Percentiles rank a stretch among this genome's conserved stretches.
These are phyloP conservation scores for Stenogyne calaminthoides DNA, from an alignment of 305 asterid species.

Conservation along the genomic window DNA sequence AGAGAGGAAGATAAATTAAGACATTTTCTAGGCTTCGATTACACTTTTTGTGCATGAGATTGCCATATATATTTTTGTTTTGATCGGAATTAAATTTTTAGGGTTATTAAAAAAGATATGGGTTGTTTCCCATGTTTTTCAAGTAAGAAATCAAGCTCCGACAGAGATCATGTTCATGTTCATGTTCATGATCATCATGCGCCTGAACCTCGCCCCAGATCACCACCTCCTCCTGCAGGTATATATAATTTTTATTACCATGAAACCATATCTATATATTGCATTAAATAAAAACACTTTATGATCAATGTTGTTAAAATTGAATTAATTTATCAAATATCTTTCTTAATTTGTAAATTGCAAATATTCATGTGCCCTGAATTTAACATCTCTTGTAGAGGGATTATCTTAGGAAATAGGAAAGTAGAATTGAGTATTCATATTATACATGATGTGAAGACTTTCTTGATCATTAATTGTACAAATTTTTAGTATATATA, in stretches of 20 bases:
- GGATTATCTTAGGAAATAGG: too few species aligned
- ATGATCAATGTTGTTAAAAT: not conserved
- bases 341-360: not conserved
- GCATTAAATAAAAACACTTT: not conserved
- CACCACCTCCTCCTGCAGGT: slow-evolving; percentile 35
- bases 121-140: slow-evolving; percentile 53
- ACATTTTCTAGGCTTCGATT: not conserved
- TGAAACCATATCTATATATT: not conserved
- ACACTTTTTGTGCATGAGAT: slow-evolving; percentile 4
- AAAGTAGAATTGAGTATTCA: too few species aligned
- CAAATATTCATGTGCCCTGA: too few species aligned
- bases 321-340: not conserved
- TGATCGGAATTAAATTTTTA: not conserved
- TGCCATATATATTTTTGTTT: slow-evolving; percentile 13
- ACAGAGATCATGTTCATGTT: slow-evolving; percentile 10
- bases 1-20: not conserved
- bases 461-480: not conserved
- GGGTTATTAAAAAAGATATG: slow-evolving; percentile 36
- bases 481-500: not conserved
- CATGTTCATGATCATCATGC: not conserved
- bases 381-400: too few species aligned
- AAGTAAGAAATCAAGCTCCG: slow-evolving; percentile 26
- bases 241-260: not conserved
- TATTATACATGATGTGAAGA: not conserved
- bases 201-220: slow-evolving; percentile 23